These are phyloP conservation scores for Planoprotostelium fungivorum DNA, from an alignment of 78 protist genomes.

Conservation along the genomic window DNA sequence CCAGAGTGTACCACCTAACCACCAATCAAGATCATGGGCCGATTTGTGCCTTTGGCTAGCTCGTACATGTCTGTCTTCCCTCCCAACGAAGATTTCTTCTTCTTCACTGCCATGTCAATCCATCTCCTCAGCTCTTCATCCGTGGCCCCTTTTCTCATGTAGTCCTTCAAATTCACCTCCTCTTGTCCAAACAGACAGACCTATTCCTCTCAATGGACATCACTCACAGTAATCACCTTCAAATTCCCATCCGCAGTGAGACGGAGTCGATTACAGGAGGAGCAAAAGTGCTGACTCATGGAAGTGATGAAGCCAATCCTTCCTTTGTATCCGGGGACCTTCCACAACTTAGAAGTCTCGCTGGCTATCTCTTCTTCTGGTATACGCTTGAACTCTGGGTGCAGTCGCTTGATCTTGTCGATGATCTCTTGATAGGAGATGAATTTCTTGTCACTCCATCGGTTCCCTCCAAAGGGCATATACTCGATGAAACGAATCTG, in stretches of 20 bases:
- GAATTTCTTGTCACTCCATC: conserved; percentile 67
- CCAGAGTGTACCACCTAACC: too few species aligned
- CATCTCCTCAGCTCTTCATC: conserved; percentile 43
- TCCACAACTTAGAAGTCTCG: conserved; percentile 68
- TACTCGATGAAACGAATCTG: conserved; percentile 86
- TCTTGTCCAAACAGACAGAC: conserved; percentile 79
- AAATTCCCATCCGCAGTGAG: conserved; percentile 86
- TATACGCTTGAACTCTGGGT: background rate
- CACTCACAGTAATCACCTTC: conserved; percentile 48
- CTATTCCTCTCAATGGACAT: conserved; percentile 3
- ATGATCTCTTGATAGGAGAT: conserved; percentile 67
- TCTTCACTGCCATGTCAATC: conserved; percentile 40
- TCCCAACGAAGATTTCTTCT: conserved; percentile 61
- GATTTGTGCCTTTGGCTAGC: conserved; percentile 44
- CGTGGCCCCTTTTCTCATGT: conserved; percentile 62
- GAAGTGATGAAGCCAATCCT: conserved; percentile 82
- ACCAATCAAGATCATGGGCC: conserved; percentile 87
- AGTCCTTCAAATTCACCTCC: conserved; percentile 70
- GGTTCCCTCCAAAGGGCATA: conserved; percentile 89
- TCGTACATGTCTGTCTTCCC: conserved; percentile 68
- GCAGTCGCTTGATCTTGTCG: conserved; percentile 5
- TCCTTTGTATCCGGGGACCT: conserved; percentile 58
- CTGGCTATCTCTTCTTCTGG: conserved; percentile 14
- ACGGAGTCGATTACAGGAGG: conserved; percentile 84
- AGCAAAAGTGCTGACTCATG: conserved; percentile 89